Evolutionary conservation across 2,329 filamentous ascomycete species (phyloP), one percentile per base, ranked within the genome.

Genomic region (Fusarium armeniacum): DNA sequence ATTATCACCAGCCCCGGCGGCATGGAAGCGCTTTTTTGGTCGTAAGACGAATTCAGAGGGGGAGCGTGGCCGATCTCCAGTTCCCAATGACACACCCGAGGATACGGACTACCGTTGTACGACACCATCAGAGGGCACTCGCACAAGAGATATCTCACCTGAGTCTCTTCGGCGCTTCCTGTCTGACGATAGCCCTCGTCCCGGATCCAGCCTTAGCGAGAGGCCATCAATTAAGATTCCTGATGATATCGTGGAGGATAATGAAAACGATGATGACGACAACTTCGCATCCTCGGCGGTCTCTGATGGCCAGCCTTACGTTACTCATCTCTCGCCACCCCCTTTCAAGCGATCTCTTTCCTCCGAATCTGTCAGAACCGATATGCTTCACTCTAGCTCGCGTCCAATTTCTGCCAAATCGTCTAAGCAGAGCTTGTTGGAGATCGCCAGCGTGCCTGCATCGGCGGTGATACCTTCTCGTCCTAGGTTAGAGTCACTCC

Each of bases 211-310:
- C 33, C 49, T 72, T 10, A 73, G 77, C 12, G 75, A 78, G n/a
- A 75, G 78, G 10, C 76, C 77, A 4, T 57, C 75, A 2, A 44
- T 81, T 11, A 50, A 74, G 22, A 81, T 82, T 10, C 77, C 80
- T 20, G 79, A 81, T 11, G 78, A 81, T 9, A 74, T 78, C 38
- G 71, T 73, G 32, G 78, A 76, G 41, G 80, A 83, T 75, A 80
- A 79, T 44, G 80, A 83, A 76, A 80, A 79, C 45, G 87, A 89
- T 51, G 86, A 90, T 65, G 87, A 90, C 70, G 86, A 89, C 67
- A 89, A 89, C 77, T 90, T 90, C 71, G 87, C 87, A n/a, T 83
- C 82, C 6, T 84, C 84, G 2, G 82, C 84, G 5, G 73, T 77
- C 9, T 83, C 83, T 0, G 86, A 87, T 55, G 79, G 64, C 4